These are phyloP conservation scores for Suillus hirtellus DNA, from an alignment of 768 basidiomycete genomes.

Conservation along the genomic window DNA sequence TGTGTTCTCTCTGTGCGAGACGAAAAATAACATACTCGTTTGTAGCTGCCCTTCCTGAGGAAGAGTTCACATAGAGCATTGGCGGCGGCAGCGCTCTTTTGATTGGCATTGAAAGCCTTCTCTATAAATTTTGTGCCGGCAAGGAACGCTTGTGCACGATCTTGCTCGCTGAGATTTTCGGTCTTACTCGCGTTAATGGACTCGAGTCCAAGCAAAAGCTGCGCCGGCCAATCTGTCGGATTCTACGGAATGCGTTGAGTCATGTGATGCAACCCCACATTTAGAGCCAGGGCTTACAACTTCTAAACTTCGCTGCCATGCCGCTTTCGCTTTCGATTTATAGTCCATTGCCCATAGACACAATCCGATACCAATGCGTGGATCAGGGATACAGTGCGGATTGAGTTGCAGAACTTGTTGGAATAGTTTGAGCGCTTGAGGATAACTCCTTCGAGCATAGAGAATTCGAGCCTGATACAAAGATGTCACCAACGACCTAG, in stretches of 20 bases:
- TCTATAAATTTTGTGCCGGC: slow-evolving; percentile 71
- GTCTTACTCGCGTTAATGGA: slow-evolving; percentile 85
- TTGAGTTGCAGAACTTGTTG: slow-evolving; percentile 80
- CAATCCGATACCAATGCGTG: slow-evolving; percentile 92
- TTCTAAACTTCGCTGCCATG: slow-evolving; percentile 89
- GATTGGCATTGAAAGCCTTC: slow-evolving; percentile 73
- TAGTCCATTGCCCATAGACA: slow-evolving; percentile 92
- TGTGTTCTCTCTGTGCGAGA: background rate
- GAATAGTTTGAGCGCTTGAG: slow-evolving; percentile 80
- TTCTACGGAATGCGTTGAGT: slow-evolving; percentile 47
- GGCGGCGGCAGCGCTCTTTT: slow-evolving; percentile 62
- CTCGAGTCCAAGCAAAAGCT: slow-evolving; percentile 82
- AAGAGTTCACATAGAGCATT: slow-evolving; percentile 83
- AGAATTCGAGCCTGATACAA: slow-evolving; percentile 72
- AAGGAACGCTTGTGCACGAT: slow-evolving; percentile 61
- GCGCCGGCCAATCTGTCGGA: slow-evolving; percentile 74
- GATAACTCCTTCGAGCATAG: slow-evolving; percentile 75
- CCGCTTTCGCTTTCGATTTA: slow-evolving; percentile 75
- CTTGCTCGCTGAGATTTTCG: slow-evolving; percentile 59
- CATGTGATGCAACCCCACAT: background rate
- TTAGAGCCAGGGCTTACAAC: slow-evolving; percentile 54
- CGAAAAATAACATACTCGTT: slow-evolving; percentile 45
- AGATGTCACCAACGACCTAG: slow-evolving; percentile 7
- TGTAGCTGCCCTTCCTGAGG: slow-evolving; percentile 65
- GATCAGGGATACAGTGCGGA: slow-evolving; percentile 85